Conservation (phyloP, 805 yeast species). For the Ogataea ganodermae region DNA sequence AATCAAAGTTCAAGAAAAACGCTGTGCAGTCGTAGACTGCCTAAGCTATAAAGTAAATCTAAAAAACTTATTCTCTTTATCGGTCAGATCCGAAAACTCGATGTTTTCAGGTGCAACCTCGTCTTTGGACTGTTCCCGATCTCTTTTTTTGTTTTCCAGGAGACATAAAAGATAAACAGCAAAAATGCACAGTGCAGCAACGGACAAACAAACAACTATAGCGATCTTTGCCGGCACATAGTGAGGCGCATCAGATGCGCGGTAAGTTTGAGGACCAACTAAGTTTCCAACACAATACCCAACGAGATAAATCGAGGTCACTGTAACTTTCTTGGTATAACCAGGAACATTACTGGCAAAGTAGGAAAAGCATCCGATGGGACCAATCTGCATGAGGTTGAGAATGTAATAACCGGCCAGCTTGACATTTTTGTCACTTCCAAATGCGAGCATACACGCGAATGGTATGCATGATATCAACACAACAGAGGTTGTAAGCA, state of each 20-base stretch:
- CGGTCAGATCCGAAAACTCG: constrained; percentile 41
- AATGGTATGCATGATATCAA: constrained; percentile 25
- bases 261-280: constrained; percentile 74
- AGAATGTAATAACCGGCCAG: constrained; percentile 32
- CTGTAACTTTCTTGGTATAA: constrained; percentile 63
- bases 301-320: constrained; percentile 55
- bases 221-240: constrained; percentile 33
- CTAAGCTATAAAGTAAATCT: constrained; percentile 40
- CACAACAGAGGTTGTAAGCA: constrained; percentile 33
- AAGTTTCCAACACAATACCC: constrained; percentile 67
- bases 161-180: constrained; percentile 26
- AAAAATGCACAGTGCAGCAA: constrained; percentile 9
- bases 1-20: too few species aligned
- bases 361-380: constrained; percentile 27
- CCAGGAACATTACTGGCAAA: constrained; percentile 54
- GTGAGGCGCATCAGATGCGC: constrained; percentile 52
- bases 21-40: too few species aligned
- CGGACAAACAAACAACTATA: constrained; percentile 48
- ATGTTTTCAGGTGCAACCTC: constrained; percentile 27
- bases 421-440: constrained; percentile 19
- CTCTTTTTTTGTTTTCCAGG: constrained; percentile 47
- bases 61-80: constrained; percentile 55
- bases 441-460: constrained; percentile 35
- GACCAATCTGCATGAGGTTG: constrained; percentile 17
- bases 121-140: constrained; percentile 30